These are phyloP conservation scores for Fusarium guadeloupense DNA, from an alignment of 2,329 filamentous ascomycete species.

Conservation along the genomic window DNA sequence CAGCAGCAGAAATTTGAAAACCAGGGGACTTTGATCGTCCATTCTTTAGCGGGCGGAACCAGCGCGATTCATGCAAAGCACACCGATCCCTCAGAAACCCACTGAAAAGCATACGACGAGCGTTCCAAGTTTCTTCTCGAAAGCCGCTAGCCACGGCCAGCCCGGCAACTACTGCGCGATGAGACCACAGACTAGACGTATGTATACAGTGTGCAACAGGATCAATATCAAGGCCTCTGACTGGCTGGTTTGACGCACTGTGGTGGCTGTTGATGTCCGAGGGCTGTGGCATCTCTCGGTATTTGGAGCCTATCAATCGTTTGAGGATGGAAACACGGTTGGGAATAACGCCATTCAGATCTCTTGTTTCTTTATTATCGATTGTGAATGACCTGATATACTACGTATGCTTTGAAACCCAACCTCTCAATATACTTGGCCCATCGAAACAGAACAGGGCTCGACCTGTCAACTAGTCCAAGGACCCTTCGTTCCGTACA, in stretches of 20 bases:
- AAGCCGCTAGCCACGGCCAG: constrained; percentile 38
- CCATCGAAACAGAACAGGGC: too few species aligned
- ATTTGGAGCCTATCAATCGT: constrained; percentile 2
- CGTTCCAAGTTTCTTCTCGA: constrained; percentile 38
- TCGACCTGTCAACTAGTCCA: too few species aligned
- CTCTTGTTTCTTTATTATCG: too few species aligned
- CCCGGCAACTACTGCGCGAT: constrained; percentile 45
- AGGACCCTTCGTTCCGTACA: too few species aligned
- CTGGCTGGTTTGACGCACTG: constrained; percentile 25
- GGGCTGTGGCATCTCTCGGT: constrained; percentile 8
- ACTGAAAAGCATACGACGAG: constrained; percentile 33
- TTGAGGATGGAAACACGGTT: constrained; percentile 12
- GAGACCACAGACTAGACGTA: constrained; percentile 23
- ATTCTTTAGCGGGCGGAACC: not conserved
- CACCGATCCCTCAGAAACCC: constrained; percentile 8
- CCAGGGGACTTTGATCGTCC: constrained; percentile 6
- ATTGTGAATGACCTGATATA: too few species aligned
- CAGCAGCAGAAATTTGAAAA: not conserved
- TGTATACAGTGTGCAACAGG: constrained; percentile 35
- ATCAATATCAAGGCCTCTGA: not conserved
- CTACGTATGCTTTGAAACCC: too few species aligned
- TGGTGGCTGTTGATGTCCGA: constrained; percentile 20
- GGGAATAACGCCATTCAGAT: constrained; percentile 9
- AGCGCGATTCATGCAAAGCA: constrained; percentile 25
- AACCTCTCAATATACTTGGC: too few species aligned